Evolutionary conservation across 1,284 basidiomycete species (phyloP), one percentile per base, ranked within the genome.

Genomic region (Porodaedalea pini): DNA sequence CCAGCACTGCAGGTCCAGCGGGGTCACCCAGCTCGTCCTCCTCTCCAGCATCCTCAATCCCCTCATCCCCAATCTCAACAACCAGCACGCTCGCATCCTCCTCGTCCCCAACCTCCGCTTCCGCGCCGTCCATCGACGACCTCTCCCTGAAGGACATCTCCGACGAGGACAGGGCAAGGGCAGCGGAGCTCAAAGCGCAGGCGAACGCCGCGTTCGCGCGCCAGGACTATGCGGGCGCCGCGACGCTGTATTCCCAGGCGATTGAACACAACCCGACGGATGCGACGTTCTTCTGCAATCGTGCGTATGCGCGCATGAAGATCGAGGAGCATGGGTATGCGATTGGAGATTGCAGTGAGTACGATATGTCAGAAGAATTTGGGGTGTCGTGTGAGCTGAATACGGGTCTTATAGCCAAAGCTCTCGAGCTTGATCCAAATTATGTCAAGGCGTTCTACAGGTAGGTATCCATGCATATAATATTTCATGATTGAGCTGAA

Each of bases 401-500:
- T 31, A 3, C 19, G 15, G 7, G n/a, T n/a, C 8, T 17, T 53
- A 13, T 63, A 94, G 90, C 81, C 60, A 88, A 86, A 68, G 97
- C 96, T 5, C 90, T 99, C 60, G 79, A 88, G 63, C 75, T 98
- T 62, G 93, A 99, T 72, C 83, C 91, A 1, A 88, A 85, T 65
- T 98, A 97, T 70, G 87, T 88, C 57, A 99, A 99, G 71, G 93
- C 92, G 0, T 94, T 90, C 69, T 94, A 90, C 70, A 78, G 89
- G 87, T 87, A 60, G 37, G 75, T 68, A 2, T 47, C 51, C 31
- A 21, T 37, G 6, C 29, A 8, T 19, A 29, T n/a, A 15, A 48
- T 31, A 25, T 4, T 36, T 27, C 13, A 31, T 7, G 19, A 49
- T 19, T 23, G 7, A 41, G 29, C 27, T 23, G 8, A 31, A 2